These are phyloP conservation scores for Omphalea diandra DNA, from an alignment of 441 rosid genomes.

Conservation along the genomic window DNA sequence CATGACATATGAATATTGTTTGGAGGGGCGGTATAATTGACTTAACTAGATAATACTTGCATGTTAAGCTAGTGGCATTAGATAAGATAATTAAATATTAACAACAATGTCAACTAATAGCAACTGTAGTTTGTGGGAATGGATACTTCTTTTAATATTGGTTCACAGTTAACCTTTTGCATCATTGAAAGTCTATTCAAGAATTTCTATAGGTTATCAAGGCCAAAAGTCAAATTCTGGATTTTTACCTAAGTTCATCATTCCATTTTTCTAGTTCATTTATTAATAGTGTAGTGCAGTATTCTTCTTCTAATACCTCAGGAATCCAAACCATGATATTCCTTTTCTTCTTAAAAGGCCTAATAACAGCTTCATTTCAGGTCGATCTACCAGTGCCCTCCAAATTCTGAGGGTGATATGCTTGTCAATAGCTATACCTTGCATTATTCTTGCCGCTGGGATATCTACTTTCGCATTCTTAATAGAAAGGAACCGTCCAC, in stretches of 20 bases:
- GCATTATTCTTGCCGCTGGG: constrained; percentile 30
- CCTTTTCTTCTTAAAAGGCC: no score
- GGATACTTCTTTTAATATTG: no score
- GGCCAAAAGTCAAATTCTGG: no score
- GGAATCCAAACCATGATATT: no score
- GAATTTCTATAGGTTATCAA: no score
- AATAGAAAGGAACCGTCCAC: constrained; percentile 2
- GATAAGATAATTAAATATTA: neutral
- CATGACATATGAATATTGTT: constrained; percentile 6
- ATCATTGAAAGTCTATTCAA: no score
- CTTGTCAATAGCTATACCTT: constrained; percentile 48
- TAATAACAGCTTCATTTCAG: constrained; percentile 40
- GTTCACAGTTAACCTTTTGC: no score
- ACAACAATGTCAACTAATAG: neutral
- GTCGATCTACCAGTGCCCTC: constrained; percentile 31
- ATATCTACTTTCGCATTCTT: constrained; percentile 36
- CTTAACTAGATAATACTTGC: constrained; percentile 8
- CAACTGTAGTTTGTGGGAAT: no score
- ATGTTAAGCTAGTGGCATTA: neutral
- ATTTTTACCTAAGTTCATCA: no score
- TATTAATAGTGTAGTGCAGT: no score
- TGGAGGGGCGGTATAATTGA: neutral
- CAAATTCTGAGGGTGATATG: constrained; percentile 44
- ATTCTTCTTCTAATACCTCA: no score
- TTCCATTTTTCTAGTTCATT: no score